These are phyloP conservation scores for Calonectria montana DNA, from an alignment of 2,329 filamentous ascomycete genomes.

Conservation along the genomic window DNA sequence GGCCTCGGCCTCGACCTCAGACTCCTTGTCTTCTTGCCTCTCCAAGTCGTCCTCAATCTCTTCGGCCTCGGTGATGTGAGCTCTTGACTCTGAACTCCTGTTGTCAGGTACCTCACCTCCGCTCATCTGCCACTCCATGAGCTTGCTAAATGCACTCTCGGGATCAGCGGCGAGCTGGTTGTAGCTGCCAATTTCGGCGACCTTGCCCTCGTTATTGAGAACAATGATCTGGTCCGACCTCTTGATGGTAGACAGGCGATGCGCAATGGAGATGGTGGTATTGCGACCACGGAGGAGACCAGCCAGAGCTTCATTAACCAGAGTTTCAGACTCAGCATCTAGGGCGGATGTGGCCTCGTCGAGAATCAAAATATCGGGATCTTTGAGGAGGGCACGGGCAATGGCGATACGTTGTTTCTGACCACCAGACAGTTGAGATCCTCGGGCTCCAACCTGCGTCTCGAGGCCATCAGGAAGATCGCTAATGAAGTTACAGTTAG, in stretches of 20 bases:
- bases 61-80: conserved; percentile 62
- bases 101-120: conserved; percentile 74
- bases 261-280: conserved; percentile 97
- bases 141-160: conserved; percentile 87
- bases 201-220: conserved; percentile 84
- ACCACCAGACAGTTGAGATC: conserved; percentile 92
- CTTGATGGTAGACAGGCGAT: conserved; percentile 96
- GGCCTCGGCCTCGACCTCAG: conserved; percentile 41
- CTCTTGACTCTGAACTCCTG: conserved; percentile 45
- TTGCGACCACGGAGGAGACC: conserved; percentile 86
- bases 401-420: conserved; percentile 99
- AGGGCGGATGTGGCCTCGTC: conserved; percentile 97
- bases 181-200: conserved; percentile 92
- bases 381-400: conserved; percentile 91
- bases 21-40: conserved; percentile 50
- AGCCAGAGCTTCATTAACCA: conserved; percentile 91
- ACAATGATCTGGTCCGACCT: conserved; percentile 95
- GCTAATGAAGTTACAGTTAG: conserved; percentile 96
- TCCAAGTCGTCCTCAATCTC: conserved; percentile 63
- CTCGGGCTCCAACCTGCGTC: conserved; percentile 90
- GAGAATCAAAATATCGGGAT: conserved; percentile 95
- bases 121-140: conserved; percentile 99
- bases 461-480: conserved; percentile 97
- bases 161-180: conserved; percentile 77
- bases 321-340: conserved; percentile 95